These are phyloP conservation scores for Beverwykella pulmonaria DNA, from an alignment of 495 filamentous ascomycete genomes.

Conservation along the genomic window DNA sequence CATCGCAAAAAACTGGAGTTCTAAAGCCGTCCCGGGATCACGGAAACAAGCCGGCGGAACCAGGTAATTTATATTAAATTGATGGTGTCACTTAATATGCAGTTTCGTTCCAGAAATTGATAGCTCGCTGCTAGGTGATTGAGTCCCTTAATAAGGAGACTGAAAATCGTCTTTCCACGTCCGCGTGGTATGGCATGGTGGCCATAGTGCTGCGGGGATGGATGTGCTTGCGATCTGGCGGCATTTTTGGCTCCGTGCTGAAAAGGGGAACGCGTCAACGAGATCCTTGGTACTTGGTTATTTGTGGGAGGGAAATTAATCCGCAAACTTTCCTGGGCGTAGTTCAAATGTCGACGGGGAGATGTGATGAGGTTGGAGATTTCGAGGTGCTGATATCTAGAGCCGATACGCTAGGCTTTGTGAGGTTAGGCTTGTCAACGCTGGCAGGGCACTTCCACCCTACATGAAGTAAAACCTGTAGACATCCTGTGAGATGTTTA, in stretches of 20 bases:
- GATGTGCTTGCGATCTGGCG: neutral
- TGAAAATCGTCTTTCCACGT: neutral
- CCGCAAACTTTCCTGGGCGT: neutral
- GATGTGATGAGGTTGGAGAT: neutral
- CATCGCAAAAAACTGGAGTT: neutral
- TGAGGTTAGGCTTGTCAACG: neutral
- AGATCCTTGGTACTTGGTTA: neutral
- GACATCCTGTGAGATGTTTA: too few species aligned
- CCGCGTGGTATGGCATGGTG: neutral
- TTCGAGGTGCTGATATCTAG: neutral
- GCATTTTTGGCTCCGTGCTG: slow-evolving; percentile 5
- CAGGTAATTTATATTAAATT: slow-evolving; percentile 20
- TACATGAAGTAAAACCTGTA: too few species aligned
- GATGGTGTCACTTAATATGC: slow-evolving; percentile 11
- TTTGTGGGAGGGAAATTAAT: neutral
- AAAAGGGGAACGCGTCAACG: neutral
- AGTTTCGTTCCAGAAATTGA: slow-evolving; percentile 6
- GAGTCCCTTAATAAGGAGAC: slow-evolving; percentile 1
- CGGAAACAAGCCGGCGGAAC: slow-evolving; percentile 5
- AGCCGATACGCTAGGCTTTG: neutral
- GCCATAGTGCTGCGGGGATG: slow-evolving; percentile 1
- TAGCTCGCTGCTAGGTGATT: neutral
- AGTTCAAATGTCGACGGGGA: neutral
- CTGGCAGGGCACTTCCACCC: too few species aligned
- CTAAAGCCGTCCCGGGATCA: neutral